Evolutionary conservation across 2,329 filamentous ascomycete species (phyloP), one percentile per base, ranked within the genome.

Genomic region (Colletotrichum higginsianum): DNA sequence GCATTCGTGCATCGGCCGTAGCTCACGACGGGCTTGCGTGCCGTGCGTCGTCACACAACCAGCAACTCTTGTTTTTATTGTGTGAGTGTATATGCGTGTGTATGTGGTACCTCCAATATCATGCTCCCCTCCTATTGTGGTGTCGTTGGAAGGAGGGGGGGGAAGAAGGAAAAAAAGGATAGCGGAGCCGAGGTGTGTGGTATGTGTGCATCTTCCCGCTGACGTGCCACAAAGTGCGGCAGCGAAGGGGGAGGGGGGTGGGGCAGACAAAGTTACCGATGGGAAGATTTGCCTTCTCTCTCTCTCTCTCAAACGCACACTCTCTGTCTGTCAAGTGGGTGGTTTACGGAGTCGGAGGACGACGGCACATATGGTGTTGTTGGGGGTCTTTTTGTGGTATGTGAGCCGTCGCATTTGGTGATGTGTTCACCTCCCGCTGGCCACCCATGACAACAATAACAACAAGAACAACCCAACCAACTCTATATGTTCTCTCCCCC

Each of bases 361-460:
- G 26, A 26, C 26, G 26, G 26, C 26, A 52, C 44, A 49, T 16
- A 23, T 16, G 21, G 15, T 18, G 23, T 6, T 55, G 49, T 7
- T 42, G 21, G n/a, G 46, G 26, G 26, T 4, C 26, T 4, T 40
- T 38, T 30, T 66, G 65, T 72, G 61, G 42, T 13, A 68, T 66
- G 61, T 61, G 72, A 72, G 50, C 35, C 53, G 65, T 72, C 65
- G 58, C 60, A 63, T 62, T 66, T 47, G 52, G 13, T 50, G 60
- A 60, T 63, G 18, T 61, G 55, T 58, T 49, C 62, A 44, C 50
- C 42, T 50, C 46, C 53, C 26, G 13, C 40, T 23, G 4, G 38
- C 16, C 18, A 12, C 61, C 23, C 26, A 11, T 15, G 12, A 61
- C 49, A 40, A 4, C 26, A 26, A 4, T 4, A 26, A 26, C 26